These are phyloP conservation scores for Cyclotella atomus DNA, from an alignment of 108 stramenopile genomes.

Conservation along the genomic window DNA sequence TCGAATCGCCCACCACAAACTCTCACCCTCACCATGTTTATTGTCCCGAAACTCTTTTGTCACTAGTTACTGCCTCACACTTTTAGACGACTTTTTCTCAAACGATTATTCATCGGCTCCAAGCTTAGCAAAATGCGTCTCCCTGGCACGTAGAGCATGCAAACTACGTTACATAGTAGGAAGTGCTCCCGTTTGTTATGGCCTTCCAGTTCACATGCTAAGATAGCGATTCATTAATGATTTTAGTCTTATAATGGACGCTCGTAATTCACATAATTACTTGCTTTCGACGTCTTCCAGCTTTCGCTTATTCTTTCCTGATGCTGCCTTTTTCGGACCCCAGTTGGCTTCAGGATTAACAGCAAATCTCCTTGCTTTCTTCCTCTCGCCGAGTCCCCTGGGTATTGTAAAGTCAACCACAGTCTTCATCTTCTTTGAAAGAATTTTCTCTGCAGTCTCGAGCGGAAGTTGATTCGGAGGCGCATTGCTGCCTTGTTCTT, in stretches of 20 bases:
- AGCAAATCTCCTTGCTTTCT: slow-evolving; percentile 74
- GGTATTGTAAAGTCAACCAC: slow-evolving; percentile 77
- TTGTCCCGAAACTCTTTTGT: too few relatives aligned
- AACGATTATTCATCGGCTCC: slow-evolving; percentile 6
- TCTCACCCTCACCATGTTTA: too few relatives aligned
- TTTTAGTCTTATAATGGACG: background rate
- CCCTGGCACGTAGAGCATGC: slow-evolving; percentile 83
- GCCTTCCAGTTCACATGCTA: slow-evolving; percentile 71
- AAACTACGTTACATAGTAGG: slow-evolving; percentile 92
- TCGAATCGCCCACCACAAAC: too few relatives aligned
- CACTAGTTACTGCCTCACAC: slow-evolving; percentile 67
- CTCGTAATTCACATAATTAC: background rate
- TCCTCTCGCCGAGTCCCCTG: slow-evolving; percentile 24
- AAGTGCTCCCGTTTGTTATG: slow-evolving; percentile 94
- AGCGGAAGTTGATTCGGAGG: slow-evolving; percentile 9
- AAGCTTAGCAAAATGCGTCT: slow-evolving; percentile 82
- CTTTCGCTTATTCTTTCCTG: slow-evolving; percentile 50
- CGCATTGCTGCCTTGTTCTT: slow-evolving; percentile 30
- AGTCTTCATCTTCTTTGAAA: slow-evolving; percentile 65
- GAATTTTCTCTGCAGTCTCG: slow-evolving; percentile 68
- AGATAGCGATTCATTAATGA: background rate
- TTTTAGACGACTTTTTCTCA: slow-evolving; percentile 65
- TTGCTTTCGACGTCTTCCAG: slow-evolving; percentile 11
- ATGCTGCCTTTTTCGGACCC: slow-evolving; percentile 87
- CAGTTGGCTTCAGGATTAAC: slow-evolving; percentile 88